These are phyloP conservation scores for Aspergillus avenaceus DNA, from an alignment of 495 filamentous ascomycete species.

Conservation along the genomic window DNA sequence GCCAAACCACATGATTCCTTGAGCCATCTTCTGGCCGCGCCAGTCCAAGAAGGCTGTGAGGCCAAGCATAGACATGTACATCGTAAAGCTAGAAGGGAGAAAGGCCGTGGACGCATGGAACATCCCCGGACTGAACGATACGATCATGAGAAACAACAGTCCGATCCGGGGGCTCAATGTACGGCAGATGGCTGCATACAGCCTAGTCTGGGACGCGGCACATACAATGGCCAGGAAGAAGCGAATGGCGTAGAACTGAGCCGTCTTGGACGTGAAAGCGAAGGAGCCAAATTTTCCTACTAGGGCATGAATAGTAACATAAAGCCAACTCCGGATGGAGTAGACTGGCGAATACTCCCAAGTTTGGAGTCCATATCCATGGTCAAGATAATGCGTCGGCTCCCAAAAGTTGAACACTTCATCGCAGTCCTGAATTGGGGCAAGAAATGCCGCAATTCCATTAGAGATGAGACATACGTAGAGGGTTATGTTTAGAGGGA, in stretches of 20 bases:
- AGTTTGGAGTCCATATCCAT: conserved; percentile 92
- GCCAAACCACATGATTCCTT: conserved; percentile 89
- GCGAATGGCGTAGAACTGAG: conserved; percentile 86
- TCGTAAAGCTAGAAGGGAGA: conserved; percentile 92
- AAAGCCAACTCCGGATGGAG: conserved; percentile 94
- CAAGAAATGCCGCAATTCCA: conserved; percentile 69
- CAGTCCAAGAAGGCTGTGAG: conserved; percentile 86
- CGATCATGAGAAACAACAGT: conserved; percentile 72
- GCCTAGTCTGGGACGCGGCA: conserved; percentile 71
- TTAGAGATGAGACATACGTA: conserved; percentile 73
- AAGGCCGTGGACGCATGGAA: conserved; percentile 86
- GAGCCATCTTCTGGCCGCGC: conserved; percentile 67
- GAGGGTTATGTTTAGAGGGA: conserved; percentile 70
- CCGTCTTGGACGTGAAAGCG: conserved; percentile 53
- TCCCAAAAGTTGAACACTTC: conserved; percentile 99
- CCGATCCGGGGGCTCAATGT: conserved; percentile 76
- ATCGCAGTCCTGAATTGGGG: conserved; percentile 97
- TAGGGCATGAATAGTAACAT: conserved; percentile 78
- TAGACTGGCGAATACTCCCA: conserved; percentile 99
- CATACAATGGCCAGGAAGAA: conserved; percentile 68
- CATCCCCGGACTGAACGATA: conserved; percentile 79
- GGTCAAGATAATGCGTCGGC: conserved; percentile 87
- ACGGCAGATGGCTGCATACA: conserved; percentile 71
- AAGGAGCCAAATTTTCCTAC: conserved; percentile 61
- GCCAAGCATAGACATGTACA: conserved; percentile 89